phyloP scores from a whole-genome alignment of 176 grass and related monocot species.

The Puccinellia tenuiflora region DNA sequence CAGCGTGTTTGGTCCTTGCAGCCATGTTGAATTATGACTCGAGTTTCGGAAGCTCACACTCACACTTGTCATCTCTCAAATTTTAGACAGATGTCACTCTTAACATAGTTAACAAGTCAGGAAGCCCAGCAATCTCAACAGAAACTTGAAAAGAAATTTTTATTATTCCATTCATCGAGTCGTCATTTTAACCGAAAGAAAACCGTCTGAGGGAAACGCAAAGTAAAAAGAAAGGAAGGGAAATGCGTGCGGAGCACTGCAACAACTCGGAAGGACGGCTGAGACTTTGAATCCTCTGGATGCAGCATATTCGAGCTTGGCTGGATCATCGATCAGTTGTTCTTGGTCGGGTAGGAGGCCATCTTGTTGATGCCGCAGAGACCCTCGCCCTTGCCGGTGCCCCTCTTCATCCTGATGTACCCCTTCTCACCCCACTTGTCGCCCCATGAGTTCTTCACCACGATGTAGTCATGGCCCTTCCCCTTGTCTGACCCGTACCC shows the following conservation, averaged over 20 bases:
- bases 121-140: background rate
- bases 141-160: background rate
- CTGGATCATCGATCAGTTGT: background rate
- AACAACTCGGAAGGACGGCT: background rate
- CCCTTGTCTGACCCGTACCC: constrained; percentile 47
- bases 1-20: background rate
- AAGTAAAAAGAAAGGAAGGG: background rate
- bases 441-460: constrained; percentile 96
- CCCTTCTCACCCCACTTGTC: constrained; percentile 75
- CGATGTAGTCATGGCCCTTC: constrained; percentile 72
- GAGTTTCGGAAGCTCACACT: background rate
- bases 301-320: background rate
- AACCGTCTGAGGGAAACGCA: background rate
- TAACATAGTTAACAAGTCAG: background rate
- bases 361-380: constrained; percentile 96
- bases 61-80: background rate
- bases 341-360: constrained; percentile 89
- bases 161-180: background rate
- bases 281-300: background rate
- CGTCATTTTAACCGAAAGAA: background rate
- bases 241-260: background rate
- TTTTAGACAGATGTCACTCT: background rate
- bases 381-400: constrained; percentile 38
- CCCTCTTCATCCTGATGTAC: constrained; percentile 86
- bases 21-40: background rate